Base-by-base conservation (phyloP, 2,329 filamentous ascomycete species). In the Beauveria pseudobassiana region DNA sequence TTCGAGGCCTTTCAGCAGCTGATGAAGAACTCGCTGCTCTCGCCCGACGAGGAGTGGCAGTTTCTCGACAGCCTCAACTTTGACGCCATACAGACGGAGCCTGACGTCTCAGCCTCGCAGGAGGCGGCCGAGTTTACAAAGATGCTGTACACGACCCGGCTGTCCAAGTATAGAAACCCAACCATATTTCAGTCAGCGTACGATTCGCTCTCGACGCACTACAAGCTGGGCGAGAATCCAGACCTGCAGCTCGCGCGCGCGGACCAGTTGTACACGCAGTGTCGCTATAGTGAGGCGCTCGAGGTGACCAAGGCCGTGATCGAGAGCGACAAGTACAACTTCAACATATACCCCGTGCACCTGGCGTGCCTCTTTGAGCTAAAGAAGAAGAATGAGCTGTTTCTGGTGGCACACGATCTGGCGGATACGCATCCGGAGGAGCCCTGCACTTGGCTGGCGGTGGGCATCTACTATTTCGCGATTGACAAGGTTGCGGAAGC, bases 1-100 rank as follows among this genome's bases (percentile, higher is more conserved):
- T 98, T 96, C 71, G 95, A 99, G 75, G 95, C 95, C 0, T 98
- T 99, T 71, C 93, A 97, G 69, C 93, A 98, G 77, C 83, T 99
- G 61, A 97, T 98, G 87, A 91, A 92, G 77, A 99, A 99, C 76
- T 90, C 90, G 22, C 82, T 99, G 64, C 89, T 99, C 85, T 86
- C 85, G 53, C 92, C 93, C 0, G 87, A 90, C 42, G 93, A 97
- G 74, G 93, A 97, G 72, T 91, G 93, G 83, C 84, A 87, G 55
- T 96, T 97, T 65, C 82, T 97, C 49, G 88, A 95, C 67, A 91
- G 89, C 57, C 82, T 97, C 24, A 87, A 97, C 75, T 99, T 99
- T 72, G 92, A 96, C 73, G 86, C 88, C 22, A 88, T 98, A 65
- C 80, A 81, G 7, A 82, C 88, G 1, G 77, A 79, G 2, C 83